Conservation (phyloP, 1,284 basidiomycete species). For the Hortiboletus rubellus region DNA sequence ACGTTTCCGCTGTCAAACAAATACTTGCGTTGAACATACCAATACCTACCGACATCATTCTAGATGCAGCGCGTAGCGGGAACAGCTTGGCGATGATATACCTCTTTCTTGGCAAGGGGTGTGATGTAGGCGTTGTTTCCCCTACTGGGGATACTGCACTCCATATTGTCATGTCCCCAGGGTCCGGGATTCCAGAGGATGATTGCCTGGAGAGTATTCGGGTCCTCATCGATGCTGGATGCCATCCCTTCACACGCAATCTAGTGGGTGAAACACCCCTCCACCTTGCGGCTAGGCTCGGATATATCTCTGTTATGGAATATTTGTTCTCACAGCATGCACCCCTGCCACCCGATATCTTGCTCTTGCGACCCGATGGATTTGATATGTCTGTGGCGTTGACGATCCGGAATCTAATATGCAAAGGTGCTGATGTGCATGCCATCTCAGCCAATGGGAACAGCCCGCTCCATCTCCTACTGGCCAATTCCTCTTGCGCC, state of each 20-base stretch:
- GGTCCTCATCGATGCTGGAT: not conserved
- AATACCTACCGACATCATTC: constrained; percentile 8
- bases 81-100: not conserved
- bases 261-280: not conserved
- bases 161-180: not conserved
- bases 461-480: not conserved
- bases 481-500: not conserved
- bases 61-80: not conserved
- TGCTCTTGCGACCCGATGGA: not conserved
- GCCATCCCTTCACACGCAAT: not conserved
- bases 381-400: too few species aligned
- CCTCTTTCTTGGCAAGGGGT: not conserved
- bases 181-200: not conserved
- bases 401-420: not conserved
- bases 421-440: not conserved
- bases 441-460: not conserved
- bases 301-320: not conserved
- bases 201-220: not conserved
- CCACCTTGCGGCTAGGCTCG: not conserved
- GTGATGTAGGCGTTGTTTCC: not conserved
- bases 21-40: not conserved
- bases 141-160: not conserved
- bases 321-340: not conserved
- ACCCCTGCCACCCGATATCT: not conserved
- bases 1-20: not conserved